Conservation (phyloP, 2,329 filamentous ascomycete genomes). For the Paracamarosporium sp. region DNA sequence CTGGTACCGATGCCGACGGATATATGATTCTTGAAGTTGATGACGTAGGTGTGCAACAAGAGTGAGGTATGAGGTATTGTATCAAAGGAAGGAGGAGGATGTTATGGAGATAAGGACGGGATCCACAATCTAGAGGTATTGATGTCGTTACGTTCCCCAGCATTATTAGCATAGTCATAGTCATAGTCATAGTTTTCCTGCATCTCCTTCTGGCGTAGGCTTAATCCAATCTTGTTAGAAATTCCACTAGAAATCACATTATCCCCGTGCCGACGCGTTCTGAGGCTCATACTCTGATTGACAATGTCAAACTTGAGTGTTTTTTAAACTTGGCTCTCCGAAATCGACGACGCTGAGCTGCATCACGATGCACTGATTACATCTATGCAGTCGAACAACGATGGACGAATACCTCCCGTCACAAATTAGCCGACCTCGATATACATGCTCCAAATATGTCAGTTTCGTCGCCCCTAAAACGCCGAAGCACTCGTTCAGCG, state of each 20-base stretch:
- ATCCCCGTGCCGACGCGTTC: too few species aligned
- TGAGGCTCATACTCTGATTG: too few species aligned
- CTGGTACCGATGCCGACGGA: slow-evolving; percentile 21
- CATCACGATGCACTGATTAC: too few species aligned
- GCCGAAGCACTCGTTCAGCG: too few species aligned
- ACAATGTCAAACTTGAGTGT: too few species aligned
- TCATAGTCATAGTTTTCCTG: not conserved
- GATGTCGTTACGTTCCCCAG: not conserved
- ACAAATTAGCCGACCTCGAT: too few species aligned
- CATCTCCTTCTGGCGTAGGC: not conserved
- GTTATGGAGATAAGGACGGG: not conserved
- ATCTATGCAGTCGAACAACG: too few species aligned
- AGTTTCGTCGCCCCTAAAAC: too few species aligned
- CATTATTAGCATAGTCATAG: slow-evolving; percentile 1
- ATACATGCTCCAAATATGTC: too few species aligned
- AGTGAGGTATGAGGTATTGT: not conserved
- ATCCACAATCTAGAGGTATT: not conserved
- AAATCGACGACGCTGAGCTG: too few species aligned
- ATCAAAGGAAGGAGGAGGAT: not conserved
- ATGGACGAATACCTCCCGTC: too few species aligned
- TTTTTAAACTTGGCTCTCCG: too few species aligned
- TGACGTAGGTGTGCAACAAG: slow-evolving; percentile 15
- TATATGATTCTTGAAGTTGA: slow-evolving; percentile 24
- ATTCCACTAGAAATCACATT: not conserved
- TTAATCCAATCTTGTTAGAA: not conserved